A percentile compares a stretch with the other conserved stretches of the same genome.
These are phyloP conservation scores for Mycena belliarum DNA, from an alignment of 768 basidiomycete species.

Conservation along the genomic window DNA sequence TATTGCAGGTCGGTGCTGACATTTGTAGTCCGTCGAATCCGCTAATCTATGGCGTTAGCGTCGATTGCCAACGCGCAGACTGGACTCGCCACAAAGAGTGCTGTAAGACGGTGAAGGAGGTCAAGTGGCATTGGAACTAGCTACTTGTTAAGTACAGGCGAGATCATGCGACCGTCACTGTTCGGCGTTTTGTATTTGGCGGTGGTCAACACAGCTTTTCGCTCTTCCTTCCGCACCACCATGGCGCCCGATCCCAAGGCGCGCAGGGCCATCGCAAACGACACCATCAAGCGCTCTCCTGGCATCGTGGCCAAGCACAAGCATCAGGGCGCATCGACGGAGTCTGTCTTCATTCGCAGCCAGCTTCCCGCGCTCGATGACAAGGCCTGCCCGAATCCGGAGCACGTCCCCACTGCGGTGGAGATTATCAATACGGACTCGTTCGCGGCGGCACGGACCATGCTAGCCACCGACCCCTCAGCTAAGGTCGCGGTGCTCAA, in stretches of 20 bases:
- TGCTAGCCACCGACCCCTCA: slow-evolving; percentile 29
- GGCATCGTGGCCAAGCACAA: slow-evolving; percentile 29
- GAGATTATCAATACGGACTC: slow-evolving; percentile 38
- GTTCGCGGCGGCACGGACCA: slow-evolving; percentile 35
- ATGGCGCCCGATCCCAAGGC: neutral
- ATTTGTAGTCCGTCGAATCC: no score
- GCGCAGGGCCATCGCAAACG: slow-evolving; percentile 6
- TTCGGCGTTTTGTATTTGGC: neutral
- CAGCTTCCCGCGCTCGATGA: slow-evolving; percentile 30
- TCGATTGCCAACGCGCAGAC: slow-evolving; percentile 15
- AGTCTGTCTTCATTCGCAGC: slow-evolving; percentile 30
- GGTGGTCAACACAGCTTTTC: neutral
- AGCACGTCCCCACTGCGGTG: slow-evolving; percentile 22
- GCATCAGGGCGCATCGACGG: slow-evolving; percentile 31
- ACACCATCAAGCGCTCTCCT: slow-evolving; percentile 16
- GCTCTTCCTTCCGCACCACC: neutral
- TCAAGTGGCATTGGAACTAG: slow-evolving; percentile 10
- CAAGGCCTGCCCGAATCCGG: slow-evolving; percentile 14
- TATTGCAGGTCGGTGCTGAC: no score
- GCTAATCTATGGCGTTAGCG: neutral
- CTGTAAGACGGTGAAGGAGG: slow-evolving; percentile 17
- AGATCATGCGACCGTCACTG: neutral
- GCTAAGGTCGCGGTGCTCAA: slow-evolving; percentile 39
- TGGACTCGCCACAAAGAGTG: slow-evolving; percentile 15
- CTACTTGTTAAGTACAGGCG: neutral